Evolutionary conservation across 345 rosid species (phyloP).

Genomic region (Pelargonium nanum): DNA sequence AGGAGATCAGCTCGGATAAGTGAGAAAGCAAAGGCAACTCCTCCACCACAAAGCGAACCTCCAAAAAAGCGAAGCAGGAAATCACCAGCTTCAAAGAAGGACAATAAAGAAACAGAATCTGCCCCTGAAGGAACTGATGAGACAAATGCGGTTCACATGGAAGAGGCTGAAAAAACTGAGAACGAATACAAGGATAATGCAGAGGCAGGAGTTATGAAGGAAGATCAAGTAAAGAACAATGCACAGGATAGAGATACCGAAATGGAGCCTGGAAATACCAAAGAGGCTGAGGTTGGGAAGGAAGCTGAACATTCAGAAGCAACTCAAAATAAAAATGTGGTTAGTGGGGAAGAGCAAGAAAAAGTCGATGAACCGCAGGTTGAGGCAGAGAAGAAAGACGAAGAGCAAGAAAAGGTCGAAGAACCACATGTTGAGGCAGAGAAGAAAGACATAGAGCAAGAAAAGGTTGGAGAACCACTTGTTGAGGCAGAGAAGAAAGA

Average conservation of each 20-base stretch:
- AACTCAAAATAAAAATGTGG: conserved; percentile 14
- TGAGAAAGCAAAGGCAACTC: conserved; percentile 38
- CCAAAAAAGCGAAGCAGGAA: conserved; percentile 42
- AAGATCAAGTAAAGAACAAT: conserved; percentile 12
- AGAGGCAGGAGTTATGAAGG: conserved; percentile 22
- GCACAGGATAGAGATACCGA: conserved; percentile 13
- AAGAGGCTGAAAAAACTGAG: conserved; percentile 28
- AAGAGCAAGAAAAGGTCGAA: background rate
- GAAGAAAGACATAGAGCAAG: conserved; percentile 10
- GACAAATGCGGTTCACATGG: conserved; percentile 23
- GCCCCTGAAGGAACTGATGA: conserved; percentile 22
- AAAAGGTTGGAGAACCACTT: conserved; percentile 17
- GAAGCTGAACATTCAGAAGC: conserved; percentile 11
- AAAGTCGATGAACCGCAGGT: conserved; percentile 17
- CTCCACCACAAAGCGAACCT: conserved; percentile 30
- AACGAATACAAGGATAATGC: conserved; percentile 17
- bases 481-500: conserved; percentile 15
- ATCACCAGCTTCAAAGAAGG: conserved; percentile 42
- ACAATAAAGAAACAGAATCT: conserved; percentile 30
- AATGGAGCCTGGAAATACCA: conserved; percentile 7
- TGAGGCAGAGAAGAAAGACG: conserved; percentile 13
- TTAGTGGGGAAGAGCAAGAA: conserved; percentile 14
- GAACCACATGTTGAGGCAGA: conserved; percentile 5
- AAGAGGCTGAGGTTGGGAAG: conserved; percentile 13
- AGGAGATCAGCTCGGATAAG: conserved; percentile 65